Base-by-base conservation (phyloP, 768 basidiomycete species). In the Podaxis pistillaris region DNA sequence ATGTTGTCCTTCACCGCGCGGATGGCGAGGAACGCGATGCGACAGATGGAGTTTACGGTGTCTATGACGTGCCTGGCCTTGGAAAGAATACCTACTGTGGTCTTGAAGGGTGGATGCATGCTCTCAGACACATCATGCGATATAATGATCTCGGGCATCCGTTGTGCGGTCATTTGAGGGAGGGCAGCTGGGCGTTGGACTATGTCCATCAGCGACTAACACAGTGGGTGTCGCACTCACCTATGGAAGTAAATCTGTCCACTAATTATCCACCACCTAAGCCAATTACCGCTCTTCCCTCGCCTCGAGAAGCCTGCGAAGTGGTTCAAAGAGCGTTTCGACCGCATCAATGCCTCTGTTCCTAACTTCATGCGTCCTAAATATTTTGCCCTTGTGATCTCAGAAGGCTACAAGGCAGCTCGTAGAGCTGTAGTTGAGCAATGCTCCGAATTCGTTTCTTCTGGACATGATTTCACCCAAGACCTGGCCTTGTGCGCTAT, bases 51-150 rank as follows among this genome's bases (percentile, higher is more conserved):
- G 83, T 87, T 64, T 87, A 89, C 70, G 96, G 97, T 2, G 84
- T 79, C 1, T 98, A 98, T 73, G 83, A 89, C 52, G 76, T 99
- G 37, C 92, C 96, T 4, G 85, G 82, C 24, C 69, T 85, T 24
- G 94, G 91, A 0, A 83, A 83, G 63, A 78, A 95, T 73, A 86
- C 85, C 11, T 99, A 98, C 74, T 98, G 96, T 69, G 97, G 97
- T 17, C 73, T 98, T 56, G 94, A 98, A 70, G 97, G 97, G 1
- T 99, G 96, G 94, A 98, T 99, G 94, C 85, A 89, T 67, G 88
- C 88, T 0, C 78, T 98, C 59, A 82, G 86, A 41, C 86, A 86
- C 67, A 86, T 98, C 72, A 95, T 95, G 86, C 81, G 81, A 66
- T 83, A 87, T 69, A 98, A 98, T 73, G 95, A 99, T 71, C 82